Base-by-base conservation (phyloP, 176 grass and related monocot genomes). In the bread wheat (Triticum aestivum) region DNA sequence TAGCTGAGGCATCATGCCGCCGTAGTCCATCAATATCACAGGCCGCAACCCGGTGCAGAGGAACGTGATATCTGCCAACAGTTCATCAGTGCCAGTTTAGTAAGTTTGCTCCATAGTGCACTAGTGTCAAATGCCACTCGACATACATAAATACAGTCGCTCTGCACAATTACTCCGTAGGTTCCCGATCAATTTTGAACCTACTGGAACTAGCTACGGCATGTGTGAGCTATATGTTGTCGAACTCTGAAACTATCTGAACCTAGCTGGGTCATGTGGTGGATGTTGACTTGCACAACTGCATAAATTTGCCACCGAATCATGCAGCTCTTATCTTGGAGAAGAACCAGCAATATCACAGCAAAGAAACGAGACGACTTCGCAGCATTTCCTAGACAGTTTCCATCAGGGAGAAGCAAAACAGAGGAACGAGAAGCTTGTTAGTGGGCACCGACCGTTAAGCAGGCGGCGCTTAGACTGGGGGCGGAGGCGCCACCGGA, bases 11-110 rank as follows among this genome's bases (percentile, higher is more conserved):
- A 95, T 92, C 27, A 75, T 88, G 64, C 93, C 93, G 15, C 86
- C 90, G 73, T 95, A 92, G 61, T 95, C 93, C 77, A 95, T 69
- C 65, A 95, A 77, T 14, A 95, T 69, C 4, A 88, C 88, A 61
- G 90, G 70, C 52, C 90, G 84, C 88, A 92, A 51, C 38, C 86
- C 77, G 1, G 90, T 90, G 80, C 93, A 95, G 63, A 95, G 86
- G 63, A 88, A 88, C 11, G 82, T 21, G 38, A 95, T 89, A 84
- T 95, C 93, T 95, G 88, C 51, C 45, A 58, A 72, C 0, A 83
- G 5, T 11, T 18, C 30, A 44, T 52, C 29, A 52, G 51, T 61
- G 39, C 30, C 65, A 77, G 80, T 77, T 29, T 3, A 83, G 0
- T 56, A 34, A 34, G 63, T 32, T 71, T 51, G 44, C 70, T 86